phyloP scores from a whole-genome alignment of 2,329 filamentous ascomycete species.

The Fusarium illudens region DNA sequence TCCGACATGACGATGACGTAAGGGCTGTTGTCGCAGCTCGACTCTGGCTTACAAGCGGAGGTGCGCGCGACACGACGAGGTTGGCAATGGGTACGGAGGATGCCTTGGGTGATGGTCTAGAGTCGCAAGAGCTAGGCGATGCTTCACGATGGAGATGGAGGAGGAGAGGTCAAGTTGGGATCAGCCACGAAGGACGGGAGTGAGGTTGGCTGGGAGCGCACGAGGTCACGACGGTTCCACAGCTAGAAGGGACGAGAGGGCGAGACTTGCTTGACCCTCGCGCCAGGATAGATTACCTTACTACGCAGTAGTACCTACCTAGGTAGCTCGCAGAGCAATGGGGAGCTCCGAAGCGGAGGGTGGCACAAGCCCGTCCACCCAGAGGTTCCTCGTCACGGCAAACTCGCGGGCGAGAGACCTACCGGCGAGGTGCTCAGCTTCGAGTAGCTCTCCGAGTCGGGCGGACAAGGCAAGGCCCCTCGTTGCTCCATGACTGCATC shows the following conservation, averaged over 20 bases:
- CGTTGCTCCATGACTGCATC: conserved; percentile 27
- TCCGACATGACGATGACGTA: conserved; percentile 50
- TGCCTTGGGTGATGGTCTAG: conserved; percentile 15
- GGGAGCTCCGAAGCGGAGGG: conserved; percentile 38
- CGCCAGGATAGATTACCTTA: background rate
- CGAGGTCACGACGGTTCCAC: conserved; percentile 46
- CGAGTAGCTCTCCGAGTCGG: conserved; percentile 22
- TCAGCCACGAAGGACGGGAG: conserved; percentile 31
- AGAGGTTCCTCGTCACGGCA: conserved; percentile 37
- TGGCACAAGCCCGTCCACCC: conserved; percentile 31
- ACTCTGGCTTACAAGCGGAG: conserved; percentile 26
- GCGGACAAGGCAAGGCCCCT: background rate
- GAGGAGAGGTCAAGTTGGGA: conserved; percentile 34
- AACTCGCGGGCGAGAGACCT: conserved; percentile 39
- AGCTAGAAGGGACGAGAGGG: conserved; percentile 7
- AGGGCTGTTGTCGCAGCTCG: conserved; percentile 34
- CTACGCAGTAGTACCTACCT: too few species aligned
- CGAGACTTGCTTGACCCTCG: conserved; percentile 15
- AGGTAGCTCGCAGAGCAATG: conserved; percentile 15
- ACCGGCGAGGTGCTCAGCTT: conserved; percentile 10
- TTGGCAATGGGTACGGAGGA: conserved; percentile 9
- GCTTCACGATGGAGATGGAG: conserved; percentile 28
- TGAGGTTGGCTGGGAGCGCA: conserved; percentile 40
- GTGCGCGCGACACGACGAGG: conserved; percentile 15
- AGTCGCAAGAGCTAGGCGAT: conserved; percentile 9